Conservation (phyloP, 768 basidiomycete genomes). For the Gyrodon lividus region DNA sequence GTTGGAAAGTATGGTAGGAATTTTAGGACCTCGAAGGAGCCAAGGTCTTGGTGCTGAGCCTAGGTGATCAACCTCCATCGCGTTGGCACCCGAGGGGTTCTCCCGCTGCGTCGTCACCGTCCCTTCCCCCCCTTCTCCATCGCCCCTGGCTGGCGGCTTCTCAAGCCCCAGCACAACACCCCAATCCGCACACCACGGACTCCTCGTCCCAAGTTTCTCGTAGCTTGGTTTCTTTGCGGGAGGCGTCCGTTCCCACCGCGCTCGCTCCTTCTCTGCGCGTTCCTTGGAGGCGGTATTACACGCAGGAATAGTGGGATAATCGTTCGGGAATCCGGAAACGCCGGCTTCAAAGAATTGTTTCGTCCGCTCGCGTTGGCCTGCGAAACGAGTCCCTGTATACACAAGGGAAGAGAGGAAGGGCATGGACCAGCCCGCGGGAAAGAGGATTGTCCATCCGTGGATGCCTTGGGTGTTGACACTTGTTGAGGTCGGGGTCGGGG, state of each 20-base stretch:
- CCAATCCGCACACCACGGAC: constrained; percentile 83
- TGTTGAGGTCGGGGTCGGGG: constrained; percentile 14
- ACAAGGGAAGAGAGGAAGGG: constrained; percentile 81
- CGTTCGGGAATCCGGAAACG: constrained; percentile 72
- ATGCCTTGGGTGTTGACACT: constrained; percentile 42
- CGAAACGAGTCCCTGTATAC: constrained; percentile 81
- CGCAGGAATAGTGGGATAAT: constrained; percentile 62
- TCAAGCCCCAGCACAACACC: constrained; percentile 58
- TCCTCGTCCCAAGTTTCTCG: constrained; percentile 57
- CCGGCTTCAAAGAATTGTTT: constrained; percentile 85
- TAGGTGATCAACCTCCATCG: constrained; percentile 10
- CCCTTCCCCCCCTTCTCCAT: constrained; percentile 28
- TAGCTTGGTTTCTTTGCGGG: constrained; percentile 84
- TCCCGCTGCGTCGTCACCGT: constrained; percentile 63
- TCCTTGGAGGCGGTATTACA: constrained; percentile 50
- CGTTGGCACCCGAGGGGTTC: constrained; percentile 13
- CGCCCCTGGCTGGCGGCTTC: constrained; percentile 6
- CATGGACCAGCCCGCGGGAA: constrained; percentile 91
- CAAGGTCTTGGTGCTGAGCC: constrained; percentile 44
- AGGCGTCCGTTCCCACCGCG: constrained; percentile 76
- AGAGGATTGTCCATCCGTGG: constrained; percentile 85
- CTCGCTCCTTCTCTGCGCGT: constrained; percentile 53
- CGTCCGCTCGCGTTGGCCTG: constrained; percentile 79
- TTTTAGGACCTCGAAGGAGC: constrained; percentile 64
- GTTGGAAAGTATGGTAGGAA: constrained; percentile 44